Base-by-base conservation (phyloP, 2,329 filamentous ascomycete species). In the Phyllosticta ampelicida region DNA sequence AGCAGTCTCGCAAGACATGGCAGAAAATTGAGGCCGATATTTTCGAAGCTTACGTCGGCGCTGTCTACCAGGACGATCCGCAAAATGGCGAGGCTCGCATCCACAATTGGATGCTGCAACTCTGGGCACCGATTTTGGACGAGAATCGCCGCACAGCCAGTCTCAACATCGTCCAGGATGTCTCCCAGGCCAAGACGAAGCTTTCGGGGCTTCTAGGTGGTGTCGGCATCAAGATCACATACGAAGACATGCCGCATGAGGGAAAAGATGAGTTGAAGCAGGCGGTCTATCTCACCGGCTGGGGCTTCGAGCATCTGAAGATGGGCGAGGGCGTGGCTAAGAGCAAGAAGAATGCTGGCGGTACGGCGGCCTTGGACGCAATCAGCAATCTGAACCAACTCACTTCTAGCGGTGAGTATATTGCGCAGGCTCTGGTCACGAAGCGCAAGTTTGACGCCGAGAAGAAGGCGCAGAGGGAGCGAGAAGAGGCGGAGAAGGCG, bases 11-110 rank as follows among this genome's bases (percentile, higher is more conserved):
- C 21, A 66, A 67, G 13, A 58, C 29, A 56, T 73, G 55, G 66
- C 80, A 76, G 13, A 96, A 96, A 71, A 83, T 90, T 9, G 78
- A 87, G 58, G 91, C 86, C 9, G 92, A 97, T 68, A 80, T 96
- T 18, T 95, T 96, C 65, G 92, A 97, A 70, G 87, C 92, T 0
- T 96, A 95, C 65, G 82, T 95, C 16, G 91, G 87, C 9, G 91
- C 87, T 2, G 73, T 91, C 5, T 80, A 95, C 8, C 29, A 53
- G 9, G 55, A 58, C 8, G 55, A 58, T 18, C 30, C 74, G 89
- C 1, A 84, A 86, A 0, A 81, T 90, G 64, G 78, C 83, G 0
- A 71, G 74, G 26, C 19, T 9, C 55, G 55, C 21, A 85, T 81
- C 1, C 79, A 86, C 55, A 69, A 78, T 13, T 97, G 90, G 90